Percentiles rank a stretch among this genome's conserved stretches.
These are phyloP conservation scores for Ceratocystis lukuohia DNA, from an alignment of 2,329 filamentous ascomycete species.

Conservation along the genomic window DNA sequence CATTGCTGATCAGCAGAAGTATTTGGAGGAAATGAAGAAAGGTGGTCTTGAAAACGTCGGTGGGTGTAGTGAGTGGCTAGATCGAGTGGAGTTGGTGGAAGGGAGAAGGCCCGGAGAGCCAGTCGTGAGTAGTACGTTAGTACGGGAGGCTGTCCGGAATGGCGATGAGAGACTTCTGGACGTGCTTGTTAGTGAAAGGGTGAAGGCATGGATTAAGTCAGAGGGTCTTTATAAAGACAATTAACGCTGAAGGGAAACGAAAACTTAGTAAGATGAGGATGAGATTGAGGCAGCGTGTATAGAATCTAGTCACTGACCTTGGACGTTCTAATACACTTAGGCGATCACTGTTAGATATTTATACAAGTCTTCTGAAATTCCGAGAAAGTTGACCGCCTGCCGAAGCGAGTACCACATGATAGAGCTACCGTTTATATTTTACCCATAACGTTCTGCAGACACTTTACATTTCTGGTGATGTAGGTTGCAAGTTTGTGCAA, in stretches of 20 bases:
- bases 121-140: slow-evolving; percentile 46
- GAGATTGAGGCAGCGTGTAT: background rate
- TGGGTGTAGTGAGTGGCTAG: slow-evolving; percentile 37
- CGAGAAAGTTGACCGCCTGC: background rate
- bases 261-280: slow-evolving; percentile 19
- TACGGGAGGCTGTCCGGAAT: slow-evolving; percentile 30
- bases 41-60: slow-evolving; percentile 21
- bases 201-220: slow-evolving; percentile 44
- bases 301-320: no score
- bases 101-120: background rate
- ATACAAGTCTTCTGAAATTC: no score
- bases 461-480: slow-evolving; percentile 6
- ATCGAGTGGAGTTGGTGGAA: slow-evolving; percentile 44
- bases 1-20: slow-evolving; percentile 32
- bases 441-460: background rate
- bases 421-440: background rate
- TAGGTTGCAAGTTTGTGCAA: slow-evolving; percentile 10
- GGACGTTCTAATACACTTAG: no score
- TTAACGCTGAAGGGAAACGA: slow-evolving; percentile 20
- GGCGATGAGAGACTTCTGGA: slow-evolving; percentile 36
- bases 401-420: background rate
- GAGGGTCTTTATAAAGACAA: slow-evolving; percentile 41
- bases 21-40: slow-evolving; percentile 35
- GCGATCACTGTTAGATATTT: no score
- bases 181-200: slow-evolving; percentile 41